Base-by-base conservation (phyloP, 345 rosid genomes). In the Zanthoxylum bungeanum region DNA sequence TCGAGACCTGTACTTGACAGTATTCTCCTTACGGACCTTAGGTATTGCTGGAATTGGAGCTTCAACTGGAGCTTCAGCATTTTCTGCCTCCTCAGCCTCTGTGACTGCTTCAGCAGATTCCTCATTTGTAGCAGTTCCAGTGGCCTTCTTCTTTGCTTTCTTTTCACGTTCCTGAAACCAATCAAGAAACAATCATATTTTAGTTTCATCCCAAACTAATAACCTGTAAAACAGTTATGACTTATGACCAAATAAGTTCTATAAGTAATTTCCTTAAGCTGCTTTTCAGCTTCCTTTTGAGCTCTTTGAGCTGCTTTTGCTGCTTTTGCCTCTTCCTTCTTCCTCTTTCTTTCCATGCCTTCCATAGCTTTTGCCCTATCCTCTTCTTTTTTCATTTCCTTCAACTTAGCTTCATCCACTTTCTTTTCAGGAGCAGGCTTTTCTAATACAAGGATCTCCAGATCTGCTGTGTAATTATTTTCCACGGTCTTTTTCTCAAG, bases 261-360 rank as follows among this genome's bases (percentile, higher is more conserved):
- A 59, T 58, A 46, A 46, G 72, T 67, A 84, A 79, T 83, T 88
- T 44, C 98, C 99, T 91, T 89, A 11, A 80, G 86, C 83, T 89
- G 93, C 87, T 86, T 96, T 75, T 93, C 97, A 68, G 95, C 96
- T 73, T 94, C 99, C 87, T 88, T 94, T 79, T 94, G 86, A 76
- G 99, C 96, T 88, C 93, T 85, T 27, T 73, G 68, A 46, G 98
- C 93, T 52, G 93, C 97, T 84, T 95, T 95, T 16, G 87, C 89
- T 56, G 98, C 99, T 71, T 87, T 79, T 86, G 91, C 91, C 79
- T 93, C 98, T 2, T 97, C 97, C 84, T 78, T 68, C 82, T 86
- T 96, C 86, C 87, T 96, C 89, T 96, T 96, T 83, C 99, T 88
- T 78, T 96, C 99, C 87, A 86, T 77, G 55, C 96, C 97, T 77